Conservation (phyloP, 108 stramenopile genomes). For the Pseudonitzschia multistriata region DNA sequence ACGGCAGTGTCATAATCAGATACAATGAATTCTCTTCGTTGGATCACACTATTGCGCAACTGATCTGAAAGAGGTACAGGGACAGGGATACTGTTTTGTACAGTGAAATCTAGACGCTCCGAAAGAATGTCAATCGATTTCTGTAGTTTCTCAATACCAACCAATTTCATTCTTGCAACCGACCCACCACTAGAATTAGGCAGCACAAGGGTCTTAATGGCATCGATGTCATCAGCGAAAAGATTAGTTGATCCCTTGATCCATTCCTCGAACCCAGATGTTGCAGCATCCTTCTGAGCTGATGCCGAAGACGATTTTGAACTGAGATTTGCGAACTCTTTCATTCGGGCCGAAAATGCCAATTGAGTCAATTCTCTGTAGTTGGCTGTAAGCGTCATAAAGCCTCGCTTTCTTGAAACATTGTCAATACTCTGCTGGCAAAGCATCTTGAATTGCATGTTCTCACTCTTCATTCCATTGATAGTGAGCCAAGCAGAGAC, state of each 20-base stretch:
- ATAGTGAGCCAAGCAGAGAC: slow-evolving; percentile 97
- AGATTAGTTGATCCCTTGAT: slow-evolving; percentile 63
- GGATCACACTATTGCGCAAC: slow-evolving; percentile 72
- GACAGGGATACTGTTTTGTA: slow-evolving; percentile 92
- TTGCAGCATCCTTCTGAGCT: slow-evolving; percentile 20
- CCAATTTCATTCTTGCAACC: slow-evolving; percentile 48
- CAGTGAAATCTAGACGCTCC: slow-evolving; percentile 93
- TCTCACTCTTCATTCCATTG: slow-evolving; percentile 97
- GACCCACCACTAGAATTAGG: slow-evolving; percentile 23
- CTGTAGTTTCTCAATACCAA: slow-evolving; percentile 82
- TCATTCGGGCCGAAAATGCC: slow-evolving; percentile 81
- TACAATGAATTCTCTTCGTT: slow-evolving; percentile 73
- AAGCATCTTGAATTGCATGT: slow-evolving; percentile 95
- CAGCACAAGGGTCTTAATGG: slow-evolving; percentile 70
- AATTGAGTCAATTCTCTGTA: slow-evolving; percentile 84
- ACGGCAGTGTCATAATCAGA: slow-evolving; percentile 88
- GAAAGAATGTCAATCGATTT: slow-evolving; percentile 90
- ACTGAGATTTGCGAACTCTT: slow-evolving; percentile 70
- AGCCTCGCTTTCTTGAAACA: slow-evolving; percentile 93
- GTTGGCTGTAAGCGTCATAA: slow-evolving; percentile 60
- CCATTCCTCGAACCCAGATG: slow-evolving; percentile 61
- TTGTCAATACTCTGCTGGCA: slow-evolving; percentile 95
- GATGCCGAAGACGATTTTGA: slow-evolving; percentile 39
- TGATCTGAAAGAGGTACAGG: slow-evolving; percentile 88
- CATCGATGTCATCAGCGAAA: slow-evolving; percentile 78